phyloP scores from a whole-genome alignment of 2,329 filamentous ascomycete species.

The Ophioceras dolichostomum region DNA sequence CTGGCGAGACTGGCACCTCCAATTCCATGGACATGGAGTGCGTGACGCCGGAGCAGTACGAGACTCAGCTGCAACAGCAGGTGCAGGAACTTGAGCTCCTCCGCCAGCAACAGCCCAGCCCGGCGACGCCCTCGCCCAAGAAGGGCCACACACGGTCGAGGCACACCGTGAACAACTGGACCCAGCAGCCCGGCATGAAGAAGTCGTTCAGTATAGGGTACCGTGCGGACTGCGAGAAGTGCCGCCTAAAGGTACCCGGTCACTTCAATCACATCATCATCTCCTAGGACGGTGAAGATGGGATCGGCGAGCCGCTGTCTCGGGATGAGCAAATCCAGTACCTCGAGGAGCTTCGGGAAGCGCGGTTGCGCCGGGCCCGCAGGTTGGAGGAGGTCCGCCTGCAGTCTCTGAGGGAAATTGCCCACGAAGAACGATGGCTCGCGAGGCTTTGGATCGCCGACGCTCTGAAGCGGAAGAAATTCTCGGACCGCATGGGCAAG shows the following conservation, averaged over 20 bases:
- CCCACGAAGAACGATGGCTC: too few relatives aligned
- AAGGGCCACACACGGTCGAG: constrained; percentile 45
- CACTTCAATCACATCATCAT: constrained; percentile 73
- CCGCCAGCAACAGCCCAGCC: constrained; percentile 20
- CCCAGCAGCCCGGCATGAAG: constrained; percentile 51
- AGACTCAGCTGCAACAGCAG: constrained; percentile 1
- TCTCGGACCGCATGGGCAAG: too few relatives aligned
- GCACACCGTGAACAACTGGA: constrained; percentile 49
- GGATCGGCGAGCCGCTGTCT: neutral
- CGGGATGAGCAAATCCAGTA: too few relatives aligned
- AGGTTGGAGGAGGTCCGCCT: too few relatives aligned
- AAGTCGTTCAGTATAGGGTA: constrained; percentile 69
- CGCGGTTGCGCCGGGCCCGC: too few relatives aligned
- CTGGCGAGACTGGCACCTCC: too few relatives aligned
- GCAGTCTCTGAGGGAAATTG: too few relatives aligned
- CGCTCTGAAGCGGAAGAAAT: too few relatives aligned
- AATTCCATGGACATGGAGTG: neutral
- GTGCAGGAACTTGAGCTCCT: too few relatives aligned
- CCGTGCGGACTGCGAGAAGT: constrained; percentile 67
- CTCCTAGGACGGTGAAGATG: constrained; percentile 28
- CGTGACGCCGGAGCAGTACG: neutral
- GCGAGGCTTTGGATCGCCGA: too few relatives aligned
- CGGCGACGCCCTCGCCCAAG: constrained; percentile 33
- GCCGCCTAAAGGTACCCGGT: constrained; percentile 59
- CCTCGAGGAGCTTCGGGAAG: too few relatives aligned